Conservation (phyloP, 2,329 filamentous ascomycete species). For the Chrysoporthe deuterocubensis region DNA sequence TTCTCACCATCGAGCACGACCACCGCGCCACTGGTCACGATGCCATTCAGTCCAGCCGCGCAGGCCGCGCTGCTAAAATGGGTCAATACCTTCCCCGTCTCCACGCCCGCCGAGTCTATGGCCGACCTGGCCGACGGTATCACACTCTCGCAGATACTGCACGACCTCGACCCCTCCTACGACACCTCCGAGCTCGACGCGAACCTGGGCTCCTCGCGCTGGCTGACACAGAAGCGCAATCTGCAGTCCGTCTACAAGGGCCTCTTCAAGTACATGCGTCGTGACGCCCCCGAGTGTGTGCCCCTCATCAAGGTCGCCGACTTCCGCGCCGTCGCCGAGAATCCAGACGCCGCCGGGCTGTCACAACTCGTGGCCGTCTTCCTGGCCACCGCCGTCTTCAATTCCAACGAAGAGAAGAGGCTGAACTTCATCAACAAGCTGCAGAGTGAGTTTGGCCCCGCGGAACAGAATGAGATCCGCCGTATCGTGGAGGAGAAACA, state of each 20-base stretch:
- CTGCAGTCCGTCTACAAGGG: constrained; percentile 89
- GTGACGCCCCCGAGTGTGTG: constrained; percentile 55
- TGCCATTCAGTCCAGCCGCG: constrained; percentile 49
- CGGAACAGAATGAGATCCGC: constrained; percentile 50
- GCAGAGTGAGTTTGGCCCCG: constrained; percentile 36
- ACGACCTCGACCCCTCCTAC: constrained; percentile 62
- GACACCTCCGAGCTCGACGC: constrained; percentile 57
- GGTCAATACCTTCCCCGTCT: constrained; percentile 54
- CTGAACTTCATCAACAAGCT: constrained; percentile 38
- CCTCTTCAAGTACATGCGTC: constrained; percentile 74
- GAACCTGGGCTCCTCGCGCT: constrained; percentile 46
- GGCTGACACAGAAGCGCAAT: constrained; percentile 77
- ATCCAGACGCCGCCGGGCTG: constrained; percentile 58
- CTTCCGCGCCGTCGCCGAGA: constrained; percentile 61
- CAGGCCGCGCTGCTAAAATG: constrained; percentile 62
- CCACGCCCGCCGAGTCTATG: constrained; percentile 51
- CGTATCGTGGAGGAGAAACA: constrained; percentile 54
- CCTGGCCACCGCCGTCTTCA: constrained; percentile 37
- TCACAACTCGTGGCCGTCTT: constrained; percentile 46
- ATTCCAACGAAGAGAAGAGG: constrained; percentile 35
- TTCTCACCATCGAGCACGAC: not conserved
- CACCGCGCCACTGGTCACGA: constrained; percentile 31
- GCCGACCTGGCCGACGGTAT: constrained; percentile 58
- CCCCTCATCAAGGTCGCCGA: constrained; percentile 57
- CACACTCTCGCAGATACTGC: constrained; percentile 58